Base-by-base conservation (phyloP, 108 stramenopile species). In the Schizochytrium sp. region DNA sequence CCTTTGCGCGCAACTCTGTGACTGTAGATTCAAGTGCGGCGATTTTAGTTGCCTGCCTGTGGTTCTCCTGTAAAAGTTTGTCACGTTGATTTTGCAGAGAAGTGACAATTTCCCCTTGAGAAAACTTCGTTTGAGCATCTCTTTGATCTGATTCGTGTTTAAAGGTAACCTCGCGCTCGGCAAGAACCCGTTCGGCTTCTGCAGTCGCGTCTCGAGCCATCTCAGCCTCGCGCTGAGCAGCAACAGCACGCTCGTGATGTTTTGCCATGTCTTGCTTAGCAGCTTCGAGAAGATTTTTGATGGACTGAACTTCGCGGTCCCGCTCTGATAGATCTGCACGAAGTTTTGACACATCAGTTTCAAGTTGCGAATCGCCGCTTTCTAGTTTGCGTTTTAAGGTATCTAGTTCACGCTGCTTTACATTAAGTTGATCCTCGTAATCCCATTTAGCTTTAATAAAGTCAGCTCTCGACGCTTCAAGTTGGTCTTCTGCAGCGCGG, bases 371-470 rank as follows among this genome's bases (percentile, higher is more conserved):
- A 12, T 38, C 10, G 10, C 64, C 64, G 19, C 42, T 13, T 38
- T 10, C 12, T 38, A 69, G 12, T 0, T 69, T 44, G 7, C 5
- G 7, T 1, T 44, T 38, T 8, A 69, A 44, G 12, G 64, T 3
- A 8, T 69, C 64, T 15, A 69, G 1, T 69, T 69, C 64, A 15
- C 64, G 64, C 5, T 69, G 12, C 28, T 69, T 69, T 10, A 69
- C 64, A 38, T 12, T 50, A 28, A 83, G 76, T 28, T 83, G 76
- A 7, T 83, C 76, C 76, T 83, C 76, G 53, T 55, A 55, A n/a
- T 83, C 76, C 8, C 76, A 5, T 40, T 83, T 83, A 38, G 47
- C 76, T 5, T 5, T 10, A 8, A 38, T 28, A 42, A 40, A 83
- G 47, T 83, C 76, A 42, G 76, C 2, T 17, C 53, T 17, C 53